A percentile compares a stretch with the other conserved stretches of the same genome.
Conservation (phyloP, 2,329 filamentous ascomycete genomes). For the Colletotrichum aenigma region DNA sequence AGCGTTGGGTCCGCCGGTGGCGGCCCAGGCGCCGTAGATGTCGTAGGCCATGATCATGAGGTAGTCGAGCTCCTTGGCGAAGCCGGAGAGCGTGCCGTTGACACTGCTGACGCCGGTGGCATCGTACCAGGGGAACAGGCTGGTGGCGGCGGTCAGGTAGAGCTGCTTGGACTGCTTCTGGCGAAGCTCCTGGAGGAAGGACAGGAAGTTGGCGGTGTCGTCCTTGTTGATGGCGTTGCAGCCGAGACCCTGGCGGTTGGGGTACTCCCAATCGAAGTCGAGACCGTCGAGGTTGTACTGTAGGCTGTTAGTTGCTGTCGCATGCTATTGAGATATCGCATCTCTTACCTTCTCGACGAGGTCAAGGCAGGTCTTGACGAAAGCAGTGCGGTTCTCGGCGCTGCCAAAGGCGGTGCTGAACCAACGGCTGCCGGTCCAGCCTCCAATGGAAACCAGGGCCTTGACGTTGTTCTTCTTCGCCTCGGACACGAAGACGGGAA, state of each 20-base stretch:
- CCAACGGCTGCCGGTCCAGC: constrained; percentile 16
- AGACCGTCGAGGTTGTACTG: constrained; percentile 12
- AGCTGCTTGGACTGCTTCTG: constrained; percentile 17
- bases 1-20: constrained; percentile 12
- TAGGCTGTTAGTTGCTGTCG: not conserved
- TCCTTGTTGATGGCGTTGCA: constrained; percentile 14
- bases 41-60: constrained; percentile 20
- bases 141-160: constrained; percentile 13
- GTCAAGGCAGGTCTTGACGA: constrained; percentile 22
- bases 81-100: constrained; percentile 3
- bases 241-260: constrained; percentile 18
- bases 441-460: constrained; percentile 11
- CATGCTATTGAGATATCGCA: too few relatives aligned
- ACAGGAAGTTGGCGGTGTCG: constrained; percentile 14
- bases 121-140: constrained; percentile 11
- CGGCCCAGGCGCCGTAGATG: constrained; percentile 13
- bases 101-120: not conserved
- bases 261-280: constrained; percentile 27
- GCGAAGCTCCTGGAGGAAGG: constrained; percentile 14
- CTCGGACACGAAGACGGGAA: constrained; percentile 1
- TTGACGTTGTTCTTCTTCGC: constrained; percentile 3
- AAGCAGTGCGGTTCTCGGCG: constrained; percentile 24
- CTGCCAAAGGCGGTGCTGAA: constrained; percentile 6
- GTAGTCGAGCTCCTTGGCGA: constrained; percentile 9
- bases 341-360: constrained; percentile 18